These are phyloP conservation scores for Claviceps sp. DNA, from an alignment of 2,329 filamentous ascomycete species.

Conservation along the genomic window DNA sequence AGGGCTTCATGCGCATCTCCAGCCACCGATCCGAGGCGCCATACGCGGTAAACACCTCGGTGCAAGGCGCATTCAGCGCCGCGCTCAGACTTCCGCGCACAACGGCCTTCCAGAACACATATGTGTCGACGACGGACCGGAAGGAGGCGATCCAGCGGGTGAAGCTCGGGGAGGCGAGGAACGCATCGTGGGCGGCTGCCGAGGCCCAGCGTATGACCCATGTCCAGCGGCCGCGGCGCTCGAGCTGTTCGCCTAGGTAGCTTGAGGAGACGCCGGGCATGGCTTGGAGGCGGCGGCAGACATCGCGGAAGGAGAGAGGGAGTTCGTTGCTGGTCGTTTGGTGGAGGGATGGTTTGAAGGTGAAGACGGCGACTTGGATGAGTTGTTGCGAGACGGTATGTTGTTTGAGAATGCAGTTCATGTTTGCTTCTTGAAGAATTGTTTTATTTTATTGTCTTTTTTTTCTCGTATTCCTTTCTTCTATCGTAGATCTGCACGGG, in stretches of 20 bases:
- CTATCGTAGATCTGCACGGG: too few relatives aligned
- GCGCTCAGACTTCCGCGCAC: conserved; percentile 10
- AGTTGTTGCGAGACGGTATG: conserved; percentile 15
- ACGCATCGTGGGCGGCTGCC: conserved; percentile 21
- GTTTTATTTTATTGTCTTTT: background rate
- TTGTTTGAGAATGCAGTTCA: conserved; percentile 9
- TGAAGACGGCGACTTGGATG: conserved; percentile 19
- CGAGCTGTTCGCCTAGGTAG: conserved; percentile 22
- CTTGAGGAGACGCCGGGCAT: conserved; percentile 19
- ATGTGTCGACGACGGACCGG: conserved; percentile 16
- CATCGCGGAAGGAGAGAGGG: conserved; percentile 8
- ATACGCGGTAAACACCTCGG: conserved; percentile 24
- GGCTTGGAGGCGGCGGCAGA: conserved; percentile 16
- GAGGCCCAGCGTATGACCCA: conserved; percentile 23
- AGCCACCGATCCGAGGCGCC: conserved; percentile 20
- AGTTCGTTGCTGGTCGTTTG: conserved; percentile 11
- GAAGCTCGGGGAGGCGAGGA: conserved; percentile 26
- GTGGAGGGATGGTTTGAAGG: conserved; percentile 17
- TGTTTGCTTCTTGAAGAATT: background rate
- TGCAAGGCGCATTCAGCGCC: conserved; percentile 23
- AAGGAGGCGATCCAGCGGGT: conserved; percentile 27
- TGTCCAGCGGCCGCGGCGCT: conserved; percentile 19
- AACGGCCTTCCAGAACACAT: conserved; percentile 12
- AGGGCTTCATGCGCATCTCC: conserved; percentile 16
- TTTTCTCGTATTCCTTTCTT: background rate